These are phyloP conservation scores for Guadua angustifolia DNA, from an alignment of 176 grass and related monocot species.

Conservation along the genomic window DNA sequence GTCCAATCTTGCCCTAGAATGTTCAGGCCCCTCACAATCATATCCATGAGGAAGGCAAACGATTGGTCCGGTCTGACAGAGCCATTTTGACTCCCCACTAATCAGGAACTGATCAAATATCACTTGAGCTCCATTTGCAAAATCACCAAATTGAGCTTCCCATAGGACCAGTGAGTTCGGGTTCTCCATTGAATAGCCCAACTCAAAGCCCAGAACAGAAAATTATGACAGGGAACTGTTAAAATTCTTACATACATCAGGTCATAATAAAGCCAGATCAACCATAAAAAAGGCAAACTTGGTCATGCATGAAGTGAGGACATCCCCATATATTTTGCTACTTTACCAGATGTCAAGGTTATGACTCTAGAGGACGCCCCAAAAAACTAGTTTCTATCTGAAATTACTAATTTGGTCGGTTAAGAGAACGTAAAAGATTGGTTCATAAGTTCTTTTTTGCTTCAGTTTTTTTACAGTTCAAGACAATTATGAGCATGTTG, in stretches of 20 bases:
- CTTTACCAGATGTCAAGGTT: not conserved
- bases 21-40: constrained; percentile 97
- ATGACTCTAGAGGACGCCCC: not conserved
- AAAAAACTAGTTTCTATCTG: not conserved
- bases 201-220: constrained; percentile 95
- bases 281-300: not conserved
- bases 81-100: constrained; percentile 97
- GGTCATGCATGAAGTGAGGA: not conserved
- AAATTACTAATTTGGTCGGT: constrained; percentile 14
- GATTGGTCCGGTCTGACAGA: constrained; percentile 86
- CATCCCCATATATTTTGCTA: not conserved
- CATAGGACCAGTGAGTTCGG: constrained; percentile 90
- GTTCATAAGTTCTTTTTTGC: constrained; percentile 14
- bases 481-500: constrained; percentile 23
- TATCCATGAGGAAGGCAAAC: constrained; percentile 92
- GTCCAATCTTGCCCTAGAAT: constrained; percentile 93
- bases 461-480: not conserved
- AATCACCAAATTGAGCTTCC: constrained; percentile 99
- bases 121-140: constrained; percentile 97
- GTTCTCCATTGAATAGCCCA: constrained; percentile 99
- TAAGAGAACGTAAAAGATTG: not conserved
- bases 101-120: constrained; percentile 99
- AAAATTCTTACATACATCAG: constrained; percentile 40
- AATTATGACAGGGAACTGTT: constrained; percentile 97
- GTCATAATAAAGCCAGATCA: constrained; percentile 28